A percentile compares a stretch with the other conserved stretches of the same genome.
Evolutionary conservation across 768 basidiomycete species (phyloP).

Genomic region (Leccinum olivaceopallidum): DNA sequence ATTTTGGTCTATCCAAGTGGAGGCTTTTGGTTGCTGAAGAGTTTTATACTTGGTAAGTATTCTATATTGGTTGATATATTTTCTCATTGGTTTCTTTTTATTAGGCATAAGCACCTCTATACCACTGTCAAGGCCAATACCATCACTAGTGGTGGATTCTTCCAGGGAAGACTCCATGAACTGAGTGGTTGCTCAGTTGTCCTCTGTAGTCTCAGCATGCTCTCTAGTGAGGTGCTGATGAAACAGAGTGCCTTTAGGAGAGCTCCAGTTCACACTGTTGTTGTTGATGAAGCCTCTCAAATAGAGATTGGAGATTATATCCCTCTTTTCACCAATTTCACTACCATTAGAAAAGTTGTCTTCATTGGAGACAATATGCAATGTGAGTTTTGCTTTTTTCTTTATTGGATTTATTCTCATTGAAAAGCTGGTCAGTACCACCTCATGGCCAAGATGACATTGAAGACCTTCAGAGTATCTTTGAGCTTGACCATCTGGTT

Average conservation of each 20-base stretch:
- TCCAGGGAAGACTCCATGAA: slow-evolving; percentile 28
- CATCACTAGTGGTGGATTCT: slow-evolving; percentile 48
- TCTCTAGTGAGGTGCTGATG: slow-evolving; percentile 43
- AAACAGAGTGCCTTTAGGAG: slow-evolving; percentile 20
- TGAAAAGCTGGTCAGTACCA: slow-evolving; percentile 54
- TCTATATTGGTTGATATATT: neutral
- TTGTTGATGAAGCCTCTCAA: slow-evolving; percentile 70
- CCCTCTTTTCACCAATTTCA: slow-evolving; percentile 36
- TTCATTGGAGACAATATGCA: slow-evolving; percentile 73
- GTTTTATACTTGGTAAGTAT: slow-evolving; percentile 66
- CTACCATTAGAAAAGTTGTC: slow-evolving; percentile 49
- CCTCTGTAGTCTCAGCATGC: slow-evolving; percentile 78
- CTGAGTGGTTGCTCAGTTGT: slow-evolving; percentile 50
- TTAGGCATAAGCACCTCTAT: slow-evolving; percentile 85
- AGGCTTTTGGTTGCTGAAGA: slow-evolving; percentile 70
- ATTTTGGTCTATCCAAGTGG: slow-evolving; percentile 54
- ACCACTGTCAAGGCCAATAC: slow-evolving; percentile 44
- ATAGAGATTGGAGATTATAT: slow-evolving; percentile 59
- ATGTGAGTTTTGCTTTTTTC: slow-evolving; percentile 41
- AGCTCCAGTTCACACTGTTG: slow-evolving; percentile 46
- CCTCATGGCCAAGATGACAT: slow-evolving; percentile 77
- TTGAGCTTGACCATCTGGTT: slow-evolving; percentile 69
- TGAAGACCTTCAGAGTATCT: slow-evolving; percentile 66
- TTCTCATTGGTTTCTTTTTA: slow-evolving; percentile 5
- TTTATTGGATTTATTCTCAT: slow-evolving; percentile 30